Percentiles rank a stretch among this genome's conserved stretches.
These are phyloP conservation scores for Raffaelea ambrosiae DNA, from an alignment of 2,329 filamentous ascomycete genomes.

Conservation along the genomic window DNA sequence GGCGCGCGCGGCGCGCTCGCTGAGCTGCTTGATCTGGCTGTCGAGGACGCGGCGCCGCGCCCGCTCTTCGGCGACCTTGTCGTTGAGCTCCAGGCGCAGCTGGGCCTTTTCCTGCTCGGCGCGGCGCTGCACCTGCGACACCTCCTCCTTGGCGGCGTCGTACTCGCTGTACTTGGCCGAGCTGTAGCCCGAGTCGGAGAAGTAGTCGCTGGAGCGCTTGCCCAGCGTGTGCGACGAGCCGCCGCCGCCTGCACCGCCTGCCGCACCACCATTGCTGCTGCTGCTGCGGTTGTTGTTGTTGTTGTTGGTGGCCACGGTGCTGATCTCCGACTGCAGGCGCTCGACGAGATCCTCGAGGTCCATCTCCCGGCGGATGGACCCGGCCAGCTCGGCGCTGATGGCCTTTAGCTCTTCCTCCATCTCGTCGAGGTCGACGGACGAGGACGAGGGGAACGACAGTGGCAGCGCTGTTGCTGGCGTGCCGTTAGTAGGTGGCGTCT, in stretches of 20 bases:
- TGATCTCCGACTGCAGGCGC: slow-evolving; percentile 68
- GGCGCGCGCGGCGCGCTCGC: slow-evolving; percentile 64
- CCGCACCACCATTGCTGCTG: too few species aligned
- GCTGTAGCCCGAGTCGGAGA: slow-evolving; percentile 89
- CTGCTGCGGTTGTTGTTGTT: too few species aligned
- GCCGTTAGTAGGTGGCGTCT: slow-evolving; percentile 34
- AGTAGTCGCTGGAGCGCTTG: slow-evolving; percentile 91
- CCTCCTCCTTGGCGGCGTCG: slow-evolving; percentile 57
- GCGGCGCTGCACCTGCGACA: slow-evolving; percentile 73
- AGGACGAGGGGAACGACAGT: slow-evolving; percentile 23
- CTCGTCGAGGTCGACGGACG: slow-evolving; percentile 59
- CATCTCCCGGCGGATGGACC: slow-evolving; percentile 90
- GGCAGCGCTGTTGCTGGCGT: slow-evolving; percentile 12
- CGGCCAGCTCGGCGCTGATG: slow-evolving; percentile 85
- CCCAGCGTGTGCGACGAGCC: slow-evolving; percentile 26
- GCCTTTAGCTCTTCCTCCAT: slow-evolving; percentile 91
- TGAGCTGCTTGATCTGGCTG: slow-evolving; percentile 72
- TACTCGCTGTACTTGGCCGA: slow-evolving; percentile 68
- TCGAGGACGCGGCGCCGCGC: slow-evolving; percentile 67
- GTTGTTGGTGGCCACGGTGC: slow-evolving; percentile 45
- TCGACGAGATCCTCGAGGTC: slow-evolving; percentile 94
- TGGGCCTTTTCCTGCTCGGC: slow-evolving; percentile 88
- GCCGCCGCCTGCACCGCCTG: too few species aligned
- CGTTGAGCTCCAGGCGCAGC: slow-evolving; percentile 74
- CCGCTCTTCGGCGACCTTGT: slow-evolving; percentile 82